Evolutionary conservation across 1,284 basidiomycete genomes (phyloP).

Genomic region (Chiua sp.): DNA sequence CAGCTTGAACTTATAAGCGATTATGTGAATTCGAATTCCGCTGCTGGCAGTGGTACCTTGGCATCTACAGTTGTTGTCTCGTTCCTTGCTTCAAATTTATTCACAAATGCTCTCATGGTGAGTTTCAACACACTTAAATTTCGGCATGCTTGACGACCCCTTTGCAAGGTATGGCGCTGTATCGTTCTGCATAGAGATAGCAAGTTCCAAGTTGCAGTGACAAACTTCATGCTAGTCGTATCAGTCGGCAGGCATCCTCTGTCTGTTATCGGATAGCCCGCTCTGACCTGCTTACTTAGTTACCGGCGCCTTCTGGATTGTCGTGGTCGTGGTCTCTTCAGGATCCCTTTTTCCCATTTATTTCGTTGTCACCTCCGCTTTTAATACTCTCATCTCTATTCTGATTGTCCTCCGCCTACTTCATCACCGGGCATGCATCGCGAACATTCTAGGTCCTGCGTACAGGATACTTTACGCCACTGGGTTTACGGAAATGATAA

Average conservation of each 20-base stretch:
- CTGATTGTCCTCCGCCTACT: conserved; percentile 35
- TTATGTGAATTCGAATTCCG: too few species aligned
- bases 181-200: conserved; percentile 40
- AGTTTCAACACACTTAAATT: background rate
- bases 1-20: conserved; percentile 41
- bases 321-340: conserved; percentile 29
- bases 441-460: conserved; percentile 30
- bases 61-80: conserved; percentile 27
- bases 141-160: background rate
- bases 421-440: conserved; percentile 35
- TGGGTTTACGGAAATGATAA: conserved; percentile 35
- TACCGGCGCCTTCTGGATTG: conserved; percentile 36
- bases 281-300: conserved; percentile 18
- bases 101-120: conserved; percentile 41
- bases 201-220: conserved; percentile 23
- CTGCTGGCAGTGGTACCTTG: too few species aligned
- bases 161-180: conserved; percentile 40
- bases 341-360: conserved; percentile 37
- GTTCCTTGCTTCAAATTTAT: conserved; percentile 38
- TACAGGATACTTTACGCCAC: conserved; percentile 35
- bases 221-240: conserved; percentile 26
- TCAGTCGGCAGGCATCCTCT: conserved; percentile 23
- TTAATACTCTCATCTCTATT: conserved; percentile 35
- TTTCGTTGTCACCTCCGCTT: conserved; percentile 37
- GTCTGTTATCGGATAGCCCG: background rate